These are phyloP conservation scores for Linnemannia hyalina DNA, from an alignment of 192 early-diverging fungal species.

Conservation along the genomic window DNA sequence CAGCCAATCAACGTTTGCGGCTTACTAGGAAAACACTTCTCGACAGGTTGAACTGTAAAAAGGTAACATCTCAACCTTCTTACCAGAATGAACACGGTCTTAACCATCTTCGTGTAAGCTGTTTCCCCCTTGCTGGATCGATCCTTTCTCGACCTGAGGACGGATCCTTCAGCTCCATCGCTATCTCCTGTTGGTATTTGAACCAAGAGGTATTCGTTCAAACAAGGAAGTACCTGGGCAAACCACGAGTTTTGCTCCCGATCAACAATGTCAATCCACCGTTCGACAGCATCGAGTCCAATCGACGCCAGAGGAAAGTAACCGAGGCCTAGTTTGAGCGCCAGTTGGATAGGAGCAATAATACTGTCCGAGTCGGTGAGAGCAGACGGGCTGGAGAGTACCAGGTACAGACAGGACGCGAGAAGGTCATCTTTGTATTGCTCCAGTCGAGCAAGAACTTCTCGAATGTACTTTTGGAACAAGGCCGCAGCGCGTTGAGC, in stretches of 20 bases:
- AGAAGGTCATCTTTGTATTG: slow-evolving; percentile 85
- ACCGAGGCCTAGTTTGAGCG: slow-evolving; percentile 75
- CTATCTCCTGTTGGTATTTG: slow-evolving; percentile 48
- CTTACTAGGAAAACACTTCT: neutral
- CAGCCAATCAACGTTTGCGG: neutral
- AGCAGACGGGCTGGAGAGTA: slow-evolving; percentile 71
- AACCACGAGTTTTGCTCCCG: slow-evolving; percentile 47
- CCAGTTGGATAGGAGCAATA: slow-evolving; percentile 70
- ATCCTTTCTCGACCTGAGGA: slow-evolving; percentile 12
- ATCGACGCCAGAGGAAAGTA: slow-evolving; percentile 72
- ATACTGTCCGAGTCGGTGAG: slow-evolving; percentile 65
- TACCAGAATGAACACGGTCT: slow-evolving; percentile 18
- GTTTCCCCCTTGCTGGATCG: neutral
- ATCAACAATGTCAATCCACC: slow-evolving; percentile 57
- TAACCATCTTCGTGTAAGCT: slow-evolving; percentile 24
- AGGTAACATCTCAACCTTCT: neutral
- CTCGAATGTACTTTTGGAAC: slow-evolving; percentile 68
- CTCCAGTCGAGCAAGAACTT: slow-evolving; percentile 70
- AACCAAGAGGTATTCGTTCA: slow-evolving; percentile 77
- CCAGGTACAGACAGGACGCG: slow-evolving; percentile 72
- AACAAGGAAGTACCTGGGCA: slow-evolving; percentile 66
- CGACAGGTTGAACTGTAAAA: neutral
- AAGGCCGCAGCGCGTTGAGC: slow-evolving; percentile 48
- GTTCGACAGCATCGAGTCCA: slow-evolving; percentile 74
- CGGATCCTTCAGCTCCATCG: slow-evolving; percentile 12